These are phyloP conservation scores for Metahyphopichia silvanorum DNA, from an alignment of 805 yeast species.

Conservation along the genomic window DNA sequence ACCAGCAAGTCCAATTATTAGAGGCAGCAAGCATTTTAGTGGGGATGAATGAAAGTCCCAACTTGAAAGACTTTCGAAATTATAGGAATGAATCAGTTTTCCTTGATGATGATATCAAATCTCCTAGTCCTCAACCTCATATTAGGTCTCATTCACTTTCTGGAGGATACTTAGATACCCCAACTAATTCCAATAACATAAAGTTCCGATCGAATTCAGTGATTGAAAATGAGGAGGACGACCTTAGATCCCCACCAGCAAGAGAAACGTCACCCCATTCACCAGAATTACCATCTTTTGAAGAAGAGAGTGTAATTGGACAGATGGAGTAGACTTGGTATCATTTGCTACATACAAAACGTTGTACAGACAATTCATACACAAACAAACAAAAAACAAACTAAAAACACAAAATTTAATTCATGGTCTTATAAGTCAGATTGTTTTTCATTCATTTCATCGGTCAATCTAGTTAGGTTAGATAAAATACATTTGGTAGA, in stretches of 20 bases:
- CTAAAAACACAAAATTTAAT: no score
- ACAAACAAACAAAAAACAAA: not conserved
- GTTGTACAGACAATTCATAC: not conserved
- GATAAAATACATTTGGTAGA: no score
- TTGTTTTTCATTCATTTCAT: no score
- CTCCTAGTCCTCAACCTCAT: slow-evolving; percentile 11
- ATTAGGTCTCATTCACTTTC: slow-evolving; percentile 9
- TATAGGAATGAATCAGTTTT: slow-evolving; percentile 7
- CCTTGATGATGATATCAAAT: slow-evolving; percentile 11
- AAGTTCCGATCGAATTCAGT: slow-evolving; percentile 10
- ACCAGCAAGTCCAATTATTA: slow-evolving; percentile 80
- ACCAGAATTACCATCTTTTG: not conserved
- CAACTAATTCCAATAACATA: slow-evolving; percentile 4
- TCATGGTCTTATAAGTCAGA: no score
- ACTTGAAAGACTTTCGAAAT: slow-evolving; percentile 1
- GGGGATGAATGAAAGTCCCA: slow-evolving; percentile 54
- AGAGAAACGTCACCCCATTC: no score
- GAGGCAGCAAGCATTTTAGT: slow-evolving; percentile 78
- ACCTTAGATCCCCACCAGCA: slow-evolving; percentile 14
- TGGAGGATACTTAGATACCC: slow-evolving; percentile 33
- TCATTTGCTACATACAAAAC: not conserved
- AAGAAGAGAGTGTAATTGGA: slow-evolving; percentile 33
- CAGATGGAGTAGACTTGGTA: slow-evolving; percentile 22
- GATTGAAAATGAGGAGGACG: slow-evolving; percentile 7
- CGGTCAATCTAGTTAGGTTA: no score